Conservation (phyloP, 805 yeast genomes). For the Scheffersomyces ergatensis region DNA sequence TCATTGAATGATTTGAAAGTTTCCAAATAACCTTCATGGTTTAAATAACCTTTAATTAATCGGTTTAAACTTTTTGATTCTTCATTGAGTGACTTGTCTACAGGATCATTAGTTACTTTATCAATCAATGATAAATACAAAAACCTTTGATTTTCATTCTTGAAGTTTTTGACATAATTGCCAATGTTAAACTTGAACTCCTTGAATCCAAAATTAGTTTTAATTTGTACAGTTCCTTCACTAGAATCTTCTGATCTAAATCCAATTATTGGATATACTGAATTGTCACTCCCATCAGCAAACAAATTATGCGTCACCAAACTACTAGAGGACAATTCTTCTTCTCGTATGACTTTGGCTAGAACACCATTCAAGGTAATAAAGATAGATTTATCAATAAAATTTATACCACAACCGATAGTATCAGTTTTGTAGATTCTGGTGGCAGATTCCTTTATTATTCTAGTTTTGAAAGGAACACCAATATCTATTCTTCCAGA, state of each 20-base stretch:
- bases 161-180: slow-evolving; percentile 48
- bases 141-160: slow-evolving; percentile 23
- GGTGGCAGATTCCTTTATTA: slow-evolving; percentile 8
- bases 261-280: slow-evolving; percentile 35
- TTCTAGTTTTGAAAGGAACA: slow-evolving; percentile 29
- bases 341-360: slow-evolving; percentile 21
- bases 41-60: slow-evolving; percentile 36
- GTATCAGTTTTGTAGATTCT: slow-evolving; percentile 43
- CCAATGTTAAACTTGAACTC: slow-evolving; percentile 63
- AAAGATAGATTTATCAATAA: slow-evolving; percentile 59
- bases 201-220: slow-evolving; percentile 54
- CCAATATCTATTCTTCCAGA: slow-evolving; percentile 35
- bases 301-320: slow-evolving; percentile 18
- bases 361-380: slow-evolving; percentile 78
- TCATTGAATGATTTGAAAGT: slow-evolving; percentile 30
- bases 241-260: slow-evolving; percentile 30
- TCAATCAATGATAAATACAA: slow-evolving; percentile 17
- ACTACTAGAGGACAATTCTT: slow-evolving; percentile 19
- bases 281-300: slow-evolving; percentile 25
- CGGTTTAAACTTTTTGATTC: slow-evolving; percentile 26
- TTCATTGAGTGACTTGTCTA: slow-evolving; percentile 23
- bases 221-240: slow-evolving; percentile 26
- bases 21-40: slow-evolving; percentile 37
- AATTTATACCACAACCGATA: slow-evolving; percentile 84
- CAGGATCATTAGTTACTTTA: slow-evolving; percentile 11